Conservation (phyloP, 1,284 basidiomycete species). For the Pulveroboletus sp. region DNA sequence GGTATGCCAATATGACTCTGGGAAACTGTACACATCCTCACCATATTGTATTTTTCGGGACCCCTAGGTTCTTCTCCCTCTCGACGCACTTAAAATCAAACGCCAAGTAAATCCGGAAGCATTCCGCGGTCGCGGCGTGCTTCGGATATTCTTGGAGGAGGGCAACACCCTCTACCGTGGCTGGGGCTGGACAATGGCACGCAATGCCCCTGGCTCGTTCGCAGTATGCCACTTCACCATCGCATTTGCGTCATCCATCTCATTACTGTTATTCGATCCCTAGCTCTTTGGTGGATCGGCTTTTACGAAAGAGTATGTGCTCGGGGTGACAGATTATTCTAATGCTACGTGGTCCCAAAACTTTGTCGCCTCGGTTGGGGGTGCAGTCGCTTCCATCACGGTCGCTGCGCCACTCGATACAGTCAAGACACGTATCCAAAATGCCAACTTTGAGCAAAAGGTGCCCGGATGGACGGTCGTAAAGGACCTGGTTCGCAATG, state of each 20-base stretch:
- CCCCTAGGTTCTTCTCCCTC: slow-evolving; percentile 79
- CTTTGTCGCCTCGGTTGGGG: slow-evolving; percentile 91
- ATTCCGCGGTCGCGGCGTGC: slow-evolving; percentile 87
- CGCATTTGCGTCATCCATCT: background rate
- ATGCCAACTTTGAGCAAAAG: slow-evolving; percentile 95
- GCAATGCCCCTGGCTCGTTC: slow-evolving; percentile 95
- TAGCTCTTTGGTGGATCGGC: slow-evolving; percentile 97
- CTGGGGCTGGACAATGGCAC: slow-evolving; percentile 98
- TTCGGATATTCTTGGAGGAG: slow-evolving; percentile 92
- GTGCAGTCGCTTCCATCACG: slow-evolving; percentile 94
- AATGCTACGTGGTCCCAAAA: slow-evolving; percentile 95
- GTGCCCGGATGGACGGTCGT: slow-evolving; percentile 87
- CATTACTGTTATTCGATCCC: background rate
- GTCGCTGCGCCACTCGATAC: slow-evolving; percentile 95
- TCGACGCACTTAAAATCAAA: slow-evolving; percentile 98
- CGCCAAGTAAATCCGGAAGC: slow-evolving; percentile 97
- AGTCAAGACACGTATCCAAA: slow-evolving; percentile 97
- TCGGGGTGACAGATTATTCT: slow-evolving; percentile 87
- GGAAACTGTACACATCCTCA: background rate
- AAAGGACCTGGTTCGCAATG: slow-evolving; percentile 85
- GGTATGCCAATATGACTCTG: slow-evolving; percentile 46
- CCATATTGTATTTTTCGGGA: background rate
- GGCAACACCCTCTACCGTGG: slow-evolving; percentile 92
- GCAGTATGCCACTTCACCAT: slow-evolving; percentile 60
- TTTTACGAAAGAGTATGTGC: slow-evolving; percentile 90